phyloP scores from a whole-genome alignment of 228 moss, liverwort and hornwort species.

The Sphagnum magellanicum region DNA sequence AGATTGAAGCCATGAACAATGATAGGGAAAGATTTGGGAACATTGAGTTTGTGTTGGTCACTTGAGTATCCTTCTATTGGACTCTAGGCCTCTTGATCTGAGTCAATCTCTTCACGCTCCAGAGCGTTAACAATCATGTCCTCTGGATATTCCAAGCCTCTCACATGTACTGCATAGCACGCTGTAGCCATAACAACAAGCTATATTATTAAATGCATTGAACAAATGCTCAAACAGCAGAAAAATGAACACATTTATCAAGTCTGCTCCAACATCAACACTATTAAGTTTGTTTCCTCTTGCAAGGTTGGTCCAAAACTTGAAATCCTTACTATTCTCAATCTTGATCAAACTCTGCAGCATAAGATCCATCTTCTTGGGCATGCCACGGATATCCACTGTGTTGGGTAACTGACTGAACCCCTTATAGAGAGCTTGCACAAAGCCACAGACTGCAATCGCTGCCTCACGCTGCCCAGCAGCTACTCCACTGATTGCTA shows the following conservation, averaged over 20 bases:
- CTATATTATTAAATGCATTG: neutral
- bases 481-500: conserved; percentile 46
- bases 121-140: conserved; percentile 29
- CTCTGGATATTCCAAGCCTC: conserved; percentile 48
- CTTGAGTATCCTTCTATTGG: neutral
- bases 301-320: neutral
- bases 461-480: conserved; percentile 38
- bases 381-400: conserved; percentile 39
- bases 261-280: neutral
- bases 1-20: no score
- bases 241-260: neutral
- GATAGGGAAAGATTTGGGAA: no score
- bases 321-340: conserved; percentile 24
- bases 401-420: conserved; percentile 31
- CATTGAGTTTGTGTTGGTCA: no score
- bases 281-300: neutral
- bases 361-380: conserved; percentile 38
- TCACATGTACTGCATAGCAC: conserved; percentile 42
- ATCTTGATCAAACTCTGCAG: conserved; percentile 46
- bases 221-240: neutral
- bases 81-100: neutral
- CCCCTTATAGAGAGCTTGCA: conserved; percentile 32
- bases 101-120: conserved; percentile 4
- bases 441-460: conserved; percentile 25
- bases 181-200: conserved; percentile 13